These are phyloP conservation scores for Colletotrichum cuscutae DNA, from an alignment of 2,329 filamentous ascomycete genomes.

Conservation along the genomic window DNA sequence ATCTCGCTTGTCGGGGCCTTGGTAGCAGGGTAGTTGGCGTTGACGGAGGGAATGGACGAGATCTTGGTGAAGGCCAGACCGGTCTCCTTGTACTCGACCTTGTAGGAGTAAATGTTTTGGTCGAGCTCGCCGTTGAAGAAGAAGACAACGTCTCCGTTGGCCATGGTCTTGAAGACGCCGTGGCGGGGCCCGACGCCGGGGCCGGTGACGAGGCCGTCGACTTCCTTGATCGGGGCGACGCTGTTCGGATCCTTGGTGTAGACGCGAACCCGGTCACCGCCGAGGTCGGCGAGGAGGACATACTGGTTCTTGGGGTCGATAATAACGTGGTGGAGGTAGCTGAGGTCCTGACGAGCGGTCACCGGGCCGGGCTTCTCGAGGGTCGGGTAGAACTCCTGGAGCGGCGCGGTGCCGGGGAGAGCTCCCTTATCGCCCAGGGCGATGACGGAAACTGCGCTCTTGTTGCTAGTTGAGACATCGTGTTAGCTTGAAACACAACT, in stretches of 20 bases:
- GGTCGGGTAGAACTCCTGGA: conserved; percentile 36
- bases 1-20: conserved; percentile 37
- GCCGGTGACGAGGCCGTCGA: conserved; percentile 30
- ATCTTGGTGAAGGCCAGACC: conserved; percentile 37
- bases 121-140: conserved; percentile 38
- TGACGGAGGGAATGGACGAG: conserved; percentile 33
- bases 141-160: conserved; percentile 35
- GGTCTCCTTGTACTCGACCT: conserved; percentile 35
- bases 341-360: conserved; percentile 28
- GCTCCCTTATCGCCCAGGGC: conserved; percentile 34
- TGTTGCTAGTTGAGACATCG: conserved; percentile 24
- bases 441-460: conserved; percentile 29
- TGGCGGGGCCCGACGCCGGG: conserved; percentile 36
- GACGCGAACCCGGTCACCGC: conserved; percentile 33
- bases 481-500: conserved; percentile 6
- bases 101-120: conserved; percentile 38
- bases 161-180: conserved; percentile 35
- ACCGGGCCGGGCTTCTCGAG: conserved; percentile 34
- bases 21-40: conserved; percentile 30
- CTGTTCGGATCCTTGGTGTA: conserved; percentile 29
- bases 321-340: conserved; percentile 35
- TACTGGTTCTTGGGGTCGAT: conserved; percentile 32
- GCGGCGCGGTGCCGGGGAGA: conserved; percentile 32
- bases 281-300: conserved; percentile 31
- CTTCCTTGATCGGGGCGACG: conserved; percentile 34